These are phyloP conservation scores for Xerocomellus intermedius DNA, from an alignment of 768 basidiomycete species.

Conservation along the genomic window DNA sequence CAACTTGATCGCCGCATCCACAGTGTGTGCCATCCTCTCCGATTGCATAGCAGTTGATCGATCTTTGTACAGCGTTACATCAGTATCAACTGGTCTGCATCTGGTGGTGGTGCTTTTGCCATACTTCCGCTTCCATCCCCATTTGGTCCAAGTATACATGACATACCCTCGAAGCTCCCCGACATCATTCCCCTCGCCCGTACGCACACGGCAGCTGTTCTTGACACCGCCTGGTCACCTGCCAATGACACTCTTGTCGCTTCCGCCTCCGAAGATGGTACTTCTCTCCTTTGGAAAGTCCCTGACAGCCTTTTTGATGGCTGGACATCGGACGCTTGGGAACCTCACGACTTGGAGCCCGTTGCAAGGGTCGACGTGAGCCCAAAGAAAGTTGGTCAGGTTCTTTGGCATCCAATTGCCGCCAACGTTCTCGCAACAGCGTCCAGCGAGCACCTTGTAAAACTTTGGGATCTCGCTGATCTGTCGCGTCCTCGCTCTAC, in stretches of 20 bases:
- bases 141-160: slow-evolving; percentile 49
- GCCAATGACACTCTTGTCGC: slow-evolving; percentile 90
- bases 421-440: slow-evolving; percentile 79
- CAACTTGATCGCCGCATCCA: slow-evolving; percentile 84
- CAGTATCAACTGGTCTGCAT: slow-evolving; percentile 92
- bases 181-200: slow-evolving; percentile 91
- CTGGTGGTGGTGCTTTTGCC: slow-evolving; percentile 92
- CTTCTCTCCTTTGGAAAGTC: slow-evolving; percentile 90
- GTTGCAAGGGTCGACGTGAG: slow-evolving; percentile 77
- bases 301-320: slow-evolving; percentile 65
- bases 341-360: slow-evolving; percentile 80
- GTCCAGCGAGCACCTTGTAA: slow-evolving; percentile 82
- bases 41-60: neutral
- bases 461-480: slow-evolving; percentile 87
- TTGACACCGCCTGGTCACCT: slow-evolving; percentile 97
- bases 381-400: slow-evolving; percentile 89
- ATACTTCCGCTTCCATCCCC: slow-evolving; percentile 84
- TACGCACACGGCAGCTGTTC: slow-evolving; percentile 77
- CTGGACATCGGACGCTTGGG: slow-evolving; percentile 85
- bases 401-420: slow-evolving; percentile 91
- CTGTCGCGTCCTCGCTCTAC: slow-evolving; percentile 61
- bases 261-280: slow-evolving; percentile 92
- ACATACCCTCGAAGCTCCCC: slow-evolving; percentile 76
- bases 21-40: slow-evolving; percentile 39
- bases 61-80: slow-evolving; percentile 63